Evolutionary conservation across 495 filamentous ascomycete genomes (phyloP).

Genomic region (Friedmanniomyces simplex): DNA sequence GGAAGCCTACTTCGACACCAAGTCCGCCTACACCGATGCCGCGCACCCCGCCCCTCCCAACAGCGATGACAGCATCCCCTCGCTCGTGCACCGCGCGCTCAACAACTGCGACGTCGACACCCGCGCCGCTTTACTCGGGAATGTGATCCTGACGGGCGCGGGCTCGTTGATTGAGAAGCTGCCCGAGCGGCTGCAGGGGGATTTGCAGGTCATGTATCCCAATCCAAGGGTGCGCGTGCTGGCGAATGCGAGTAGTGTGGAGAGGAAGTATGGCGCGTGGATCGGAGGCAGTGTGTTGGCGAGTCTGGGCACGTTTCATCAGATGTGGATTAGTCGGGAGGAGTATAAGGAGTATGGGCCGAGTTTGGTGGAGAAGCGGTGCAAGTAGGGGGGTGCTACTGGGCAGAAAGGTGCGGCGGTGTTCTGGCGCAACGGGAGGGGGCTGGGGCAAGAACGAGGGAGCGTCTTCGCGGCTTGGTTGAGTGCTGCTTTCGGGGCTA

Average conservation of each 20-base stretch:
- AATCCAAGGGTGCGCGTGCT: constrained; percentile 73
- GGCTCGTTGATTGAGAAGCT: constrained; percentile 78
- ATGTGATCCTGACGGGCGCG: constrained; percentile 89
- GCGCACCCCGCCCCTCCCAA: constrained; percentile 43
- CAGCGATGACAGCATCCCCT: constrained; percentile 63
- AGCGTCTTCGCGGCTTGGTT: too few species aligned
- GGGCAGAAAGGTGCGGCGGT: background rate
- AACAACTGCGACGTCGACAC: constrained; percentile 78
- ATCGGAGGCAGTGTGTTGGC: constrained; percentile 93
- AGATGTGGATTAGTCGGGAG: constrained; percentile 86
- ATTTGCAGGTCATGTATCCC: constrained; percentile 68
- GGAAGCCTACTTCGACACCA: constrained; percentile 82
- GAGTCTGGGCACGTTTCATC: constrained; percentile 93
- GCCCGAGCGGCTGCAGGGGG: constrained; percentile 75
- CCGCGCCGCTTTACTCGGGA: constrained; percentile 66
- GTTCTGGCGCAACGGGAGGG: too few species aligned
- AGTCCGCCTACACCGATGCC: constrained; percentile 46
- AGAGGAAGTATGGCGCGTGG: constrained; percentile 87
- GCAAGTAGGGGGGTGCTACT: constrained; percentile 42
- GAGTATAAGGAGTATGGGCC: constrained; percentile 71
- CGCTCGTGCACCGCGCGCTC: constrained; percentile 67
- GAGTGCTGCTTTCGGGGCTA: too few species aligned
- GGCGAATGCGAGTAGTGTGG: constrained; percentile 71
- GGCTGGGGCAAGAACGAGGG: too few species aligned
- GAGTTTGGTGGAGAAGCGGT: constrained; percentile 65